A percentile compares a stretch with the other conserved stretches of the same genome.
phyloP scores from a whole-genome alignment of 1,284 basidiomycete genomes.

The Boletus smithii region DNA sequence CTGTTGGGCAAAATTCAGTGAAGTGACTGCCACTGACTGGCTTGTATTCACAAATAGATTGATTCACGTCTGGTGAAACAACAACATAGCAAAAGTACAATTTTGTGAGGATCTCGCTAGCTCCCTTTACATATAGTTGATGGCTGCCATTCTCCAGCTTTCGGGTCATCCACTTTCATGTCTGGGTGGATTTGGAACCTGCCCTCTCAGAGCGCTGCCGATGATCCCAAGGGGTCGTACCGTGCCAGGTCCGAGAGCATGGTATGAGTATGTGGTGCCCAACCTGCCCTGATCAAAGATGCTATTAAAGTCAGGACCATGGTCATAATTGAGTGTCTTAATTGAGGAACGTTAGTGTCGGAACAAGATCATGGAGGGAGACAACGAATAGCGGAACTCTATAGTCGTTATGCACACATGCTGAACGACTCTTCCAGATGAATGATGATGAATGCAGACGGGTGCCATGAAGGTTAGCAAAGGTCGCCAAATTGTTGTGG shows the following conservation, averaged over 20 bases:
- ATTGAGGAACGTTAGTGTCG: conserved; percentile 5
- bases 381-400: conserved; percentile 38
- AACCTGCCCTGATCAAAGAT: conserved; percentile 81
- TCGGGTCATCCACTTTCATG: conserved; percentile 54
- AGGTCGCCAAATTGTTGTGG: conserved; percentile 81
- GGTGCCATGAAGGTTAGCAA: conserved; percentile 81
- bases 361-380: neutral
- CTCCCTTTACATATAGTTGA: conserved; percentile 89
- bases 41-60: no score
- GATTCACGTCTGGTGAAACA: conserved; percentile 44
- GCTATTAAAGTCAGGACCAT: conserved; percentile 89
- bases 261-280: conserved; percentile 53
- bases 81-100: conserved; percentile 72
- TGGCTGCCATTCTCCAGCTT: no score
- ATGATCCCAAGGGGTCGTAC: conserved; percentile 74
- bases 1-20: no score
- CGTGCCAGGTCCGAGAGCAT: conserved; percentile 73
- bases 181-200: conserved; percentile 85
- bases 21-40: no score
- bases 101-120: conserved; percentile 87
- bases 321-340: conserved; percentile 68
- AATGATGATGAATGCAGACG: conserved; percentile 81
- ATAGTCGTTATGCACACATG: conserved; percentile 50
- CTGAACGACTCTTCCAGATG: conserved; percentile 72
- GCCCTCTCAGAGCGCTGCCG: conserved; percentile 77